Conservation (phyloP, 2,329 filamentous ascomycete species). For the Hymenoscyphus fructigenus region DNA sequence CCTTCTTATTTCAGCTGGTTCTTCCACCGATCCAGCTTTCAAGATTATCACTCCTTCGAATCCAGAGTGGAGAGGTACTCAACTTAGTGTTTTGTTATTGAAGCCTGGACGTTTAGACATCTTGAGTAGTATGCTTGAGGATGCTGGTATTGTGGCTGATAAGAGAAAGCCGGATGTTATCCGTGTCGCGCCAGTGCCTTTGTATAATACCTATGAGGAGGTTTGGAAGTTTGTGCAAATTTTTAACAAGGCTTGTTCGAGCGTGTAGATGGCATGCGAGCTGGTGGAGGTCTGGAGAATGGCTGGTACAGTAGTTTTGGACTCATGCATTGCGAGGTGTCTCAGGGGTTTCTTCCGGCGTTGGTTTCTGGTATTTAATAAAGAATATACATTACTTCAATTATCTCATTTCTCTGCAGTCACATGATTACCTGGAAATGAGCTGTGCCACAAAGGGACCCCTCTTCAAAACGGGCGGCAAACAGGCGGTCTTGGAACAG, state of each 20-base stretch:
- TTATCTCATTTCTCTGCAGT: no score
- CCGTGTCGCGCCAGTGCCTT: slow-evolving; percentile 75
- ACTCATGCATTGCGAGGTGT: not conserved
- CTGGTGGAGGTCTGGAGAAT: not conserved
- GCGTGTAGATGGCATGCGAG: not conserved
- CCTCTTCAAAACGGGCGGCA: no score
- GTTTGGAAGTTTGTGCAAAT: slow-evolving; percentile 58
- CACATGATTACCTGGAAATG: no score
- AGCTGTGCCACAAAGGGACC: no score
- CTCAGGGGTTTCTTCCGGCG: not conserved
- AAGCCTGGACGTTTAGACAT: slow-evolving; percentile 67
- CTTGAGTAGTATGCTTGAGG: slow-evolving; percentile 63
- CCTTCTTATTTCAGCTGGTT: slow-evolving; percentile 50
- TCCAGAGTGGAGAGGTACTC: slow-evolving; percentile 40
- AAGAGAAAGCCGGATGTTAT: slow-evolving; percentile 85
- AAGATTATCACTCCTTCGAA: slow-evolving; percentile 42
- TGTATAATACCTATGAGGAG: slow-evolving; percentile 81
- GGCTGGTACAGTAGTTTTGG: not conserved
- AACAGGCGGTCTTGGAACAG: no score
- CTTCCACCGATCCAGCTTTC: slow-evolving; percentile 41
- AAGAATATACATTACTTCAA: no score
- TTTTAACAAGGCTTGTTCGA: slow-evolving; percentile 40
- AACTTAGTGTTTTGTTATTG: slow-evolving; percentile 74
- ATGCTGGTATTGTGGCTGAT: slow-evolving; percentile 73
- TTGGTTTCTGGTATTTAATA: not conserved